These are phyloP conservation scores for Stephania cephalantha DNA, from an alignment of 164 flowering plant genomes.

Conservation along the genomic window DNA sequence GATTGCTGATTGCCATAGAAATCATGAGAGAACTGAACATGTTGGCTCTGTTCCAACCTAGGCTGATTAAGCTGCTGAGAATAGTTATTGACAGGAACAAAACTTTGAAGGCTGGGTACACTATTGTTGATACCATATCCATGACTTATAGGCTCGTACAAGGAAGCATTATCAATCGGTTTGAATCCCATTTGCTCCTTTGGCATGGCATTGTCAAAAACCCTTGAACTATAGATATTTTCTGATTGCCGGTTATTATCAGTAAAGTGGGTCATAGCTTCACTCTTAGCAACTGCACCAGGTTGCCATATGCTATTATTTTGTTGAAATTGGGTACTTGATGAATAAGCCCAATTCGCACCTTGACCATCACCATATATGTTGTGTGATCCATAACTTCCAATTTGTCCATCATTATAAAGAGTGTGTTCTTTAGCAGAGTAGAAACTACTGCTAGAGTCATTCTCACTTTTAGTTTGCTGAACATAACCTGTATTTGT, in stretches of 20 bases:
- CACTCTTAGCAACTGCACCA: conserved; percentile 17
- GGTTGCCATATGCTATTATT: conserved; percentile 37
- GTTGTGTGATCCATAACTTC: conserved; percentile 26
- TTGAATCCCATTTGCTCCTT: conserved; percentile 29
- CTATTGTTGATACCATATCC: conserved; percentile 25
- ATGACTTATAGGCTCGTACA: conserved; percentile 27
- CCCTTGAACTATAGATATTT: conserved; percentile 23
- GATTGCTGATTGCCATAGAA: conserved; percentile 38
- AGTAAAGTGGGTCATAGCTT: conserved; percentile 19
- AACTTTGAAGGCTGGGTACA: conserved; percentile 24
- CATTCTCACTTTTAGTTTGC: conserved; percentile 35
- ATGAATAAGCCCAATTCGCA: conserved; percentile 37
- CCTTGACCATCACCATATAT: conserved; percentile 21
- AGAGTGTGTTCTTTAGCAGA: conserved; percentile 17
- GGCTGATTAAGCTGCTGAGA: conserved; percentile 35
- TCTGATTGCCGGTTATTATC: conserved; percentile 27
- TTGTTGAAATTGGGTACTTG: conserved; percentile 28
- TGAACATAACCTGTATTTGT: conserved; percentile 24
- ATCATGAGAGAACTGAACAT: conserved; percentile 30
- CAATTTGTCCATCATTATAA: conserved; percentile 27
- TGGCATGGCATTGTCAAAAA: conserved; percentile 20
- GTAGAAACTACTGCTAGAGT: conserved; percentile 19
- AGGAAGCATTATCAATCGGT: conserved; percentile 27
- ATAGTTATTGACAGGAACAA: conserved; percentile 31
- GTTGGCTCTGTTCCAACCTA: conserved; percentile 34